These are phyloP conservation scores for Leccinum subatratum DNA, from an alignment of 1,284 basidiomycete genomes.

Conservation along the genomic window DNA sequence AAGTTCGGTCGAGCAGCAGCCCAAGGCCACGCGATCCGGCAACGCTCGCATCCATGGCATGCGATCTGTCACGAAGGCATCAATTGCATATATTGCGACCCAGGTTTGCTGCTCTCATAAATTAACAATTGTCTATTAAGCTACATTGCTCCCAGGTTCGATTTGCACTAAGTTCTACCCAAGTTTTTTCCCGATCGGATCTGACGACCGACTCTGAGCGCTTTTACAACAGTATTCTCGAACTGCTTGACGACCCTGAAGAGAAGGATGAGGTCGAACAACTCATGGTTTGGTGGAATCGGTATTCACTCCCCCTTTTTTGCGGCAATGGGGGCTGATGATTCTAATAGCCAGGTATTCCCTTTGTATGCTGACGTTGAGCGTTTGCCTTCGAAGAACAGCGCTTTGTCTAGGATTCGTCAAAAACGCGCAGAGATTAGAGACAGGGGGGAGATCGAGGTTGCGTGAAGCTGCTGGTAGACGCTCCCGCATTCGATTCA, in stretches of 20 bases:
- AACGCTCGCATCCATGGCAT: not conserved
- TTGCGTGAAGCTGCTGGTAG: not conserved
- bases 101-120: not conserved
- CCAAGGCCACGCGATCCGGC: slow-evolving; percentile 5
- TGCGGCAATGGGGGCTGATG: not conserved
- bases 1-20: slow-evolving; percentile 1
- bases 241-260: not conserved
- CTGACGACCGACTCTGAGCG: slow-evolving; percentile 2
- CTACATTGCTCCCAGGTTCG: not conserved
- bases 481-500: not conserved
- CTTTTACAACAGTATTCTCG: slow-evolving; percentile 2
- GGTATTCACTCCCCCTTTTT: not conserved
- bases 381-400: not conserved
- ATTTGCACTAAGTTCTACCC: not conserved
- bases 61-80: slow-evolving; percentile 4
- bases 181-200: slow-evolving; percentile 4
- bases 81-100: slow-evolving; percentile 5
- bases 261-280: not conserved
- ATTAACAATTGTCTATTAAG: not conserved
- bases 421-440: not conserved
- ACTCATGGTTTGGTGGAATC: slow-evolving; percentile 4
- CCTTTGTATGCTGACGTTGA: slow-evolving; percentile 2
- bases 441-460: not conserved
- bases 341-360: not conserved
- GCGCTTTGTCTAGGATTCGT: not conserved